Conservation (phyloP, 176 grass and related monocot genomes). For the Cenchrus americanus region DNA sequence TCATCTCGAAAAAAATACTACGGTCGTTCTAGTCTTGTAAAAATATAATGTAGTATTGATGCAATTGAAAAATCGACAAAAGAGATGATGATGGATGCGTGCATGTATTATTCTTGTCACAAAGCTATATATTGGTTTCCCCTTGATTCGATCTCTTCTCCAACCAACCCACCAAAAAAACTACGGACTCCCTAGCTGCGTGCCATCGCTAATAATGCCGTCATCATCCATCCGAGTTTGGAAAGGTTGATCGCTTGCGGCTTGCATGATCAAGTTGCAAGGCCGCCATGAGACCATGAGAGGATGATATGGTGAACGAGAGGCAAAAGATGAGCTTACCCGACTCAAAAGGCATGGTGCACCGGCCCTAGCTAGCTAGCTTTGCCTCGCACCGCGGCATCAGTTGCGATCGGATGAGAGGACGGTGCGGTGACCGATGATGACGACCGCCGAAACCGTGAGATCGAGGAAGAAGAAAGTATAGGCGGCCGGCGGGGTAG, state of each 20-base stretch:
- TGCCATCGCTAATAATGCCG: not conserved
- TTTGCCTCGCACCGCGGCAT: not conserved
- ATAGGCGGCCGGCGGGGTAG: not conserved
- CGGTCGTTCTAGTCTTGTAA: not conserved
- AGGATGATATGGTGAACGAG: slow-evolving; percentile 31
- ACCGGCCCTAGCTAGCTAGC: slow-evolving; percentile 35
- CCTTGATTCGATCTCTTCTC: slow-evolving; percentile 38
- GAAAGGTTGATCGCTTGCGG: not conserved
- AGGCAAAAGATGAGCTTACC: slow-evolving; percentile 18
- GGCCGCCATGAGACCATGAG: slow-evolving; percentile 6
- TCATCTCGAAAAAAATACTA: too few species aligned
- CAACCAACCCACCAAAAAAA: slow-evolving; percentile 6
- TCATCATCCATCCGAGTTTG: not conserved
- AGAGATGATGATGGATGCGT: not conserved
- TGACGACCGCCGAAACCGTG: not conserved
- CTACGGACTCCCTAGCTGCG: slow-evolving; percentile 28
- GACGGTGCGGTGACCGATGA: not conserved
- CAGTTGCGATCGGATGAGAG: slow-evolving; percentile 4
- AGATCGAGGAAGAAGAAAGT: slow-evolving; percentile 24
- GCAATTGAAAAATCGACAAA: not conserved
- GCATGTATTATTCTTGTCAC: slow-evolving; percentile 48
- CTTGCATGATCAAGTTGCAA: not conserved
- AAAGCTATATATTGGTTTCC: slow-evolving; percentile 18
- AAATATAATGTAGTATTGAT: not conserved
- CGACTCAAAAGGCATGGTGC: slow-evolving; percentile 38